phyloP scores from a whole-genome alignment of 164 flowering plant genomes.

The Stephania japonica region DNA sequence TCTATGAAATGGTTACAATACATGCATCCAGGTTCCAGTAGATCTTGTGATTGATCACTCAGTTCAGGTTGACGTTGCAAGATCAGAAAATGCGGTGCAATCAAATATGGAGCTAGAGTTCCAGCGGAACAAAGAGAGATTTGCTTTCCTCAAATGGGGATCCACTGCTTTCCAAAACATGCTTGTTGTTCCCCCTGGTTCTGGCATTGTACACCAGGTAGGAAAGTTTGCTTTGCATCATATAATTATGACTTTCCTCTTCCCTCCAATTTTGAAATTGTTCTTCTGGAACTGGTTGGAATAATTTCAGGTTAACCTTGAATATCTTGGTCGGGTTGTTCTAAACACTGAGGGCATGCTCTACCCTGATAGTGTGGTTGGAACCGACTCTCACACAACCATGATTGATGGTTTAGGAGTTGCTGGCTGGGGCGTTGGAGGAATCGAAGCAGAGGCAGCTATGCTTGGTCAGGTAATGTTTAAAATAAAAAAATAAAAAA shows the following conservation, averaged over 20 bases:
- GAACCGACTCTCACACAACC: slow-evolving; percentile 81
- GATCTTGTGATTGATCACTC: slow-evolving; percentile 94
- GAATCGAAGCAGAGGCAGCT: slow-evolving; percentile 92
- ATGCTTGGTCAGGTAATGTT: slow-evolving; percentile 84
- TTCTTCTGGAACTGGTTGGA: neutral
- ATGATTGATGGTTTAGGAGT: slow-evolving; percentile 31
- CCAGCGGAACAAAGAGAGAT: slow-evolving; percentile 72
- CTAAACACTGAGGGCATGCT: slow-evolving; percentile 75
- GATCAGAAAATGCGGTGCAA: slow-evolving; percentile 76
- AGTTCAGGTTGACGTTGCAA: slow-evolving; percentile 77
- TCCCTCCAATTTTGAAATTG: neutral
- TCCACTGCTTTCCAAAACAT: slow-evolving; percentile 72
- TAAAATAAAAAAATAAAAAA: too few species aligned
- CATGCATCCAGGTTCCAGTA: slow-evolving; percentile 63
- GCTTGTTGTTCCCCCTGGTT: slow-evolving; percentile 94
- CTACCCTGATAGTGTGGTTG: slow-evolving; percentile 94
- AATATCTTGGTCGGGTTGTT: slow-evolving; percentile 89
- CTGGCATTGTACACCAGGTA: slow-evolving; percentile 92
- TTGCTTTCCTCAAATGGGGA: slow-evolving; percentile 89
- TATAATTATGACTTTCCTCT: neutral
- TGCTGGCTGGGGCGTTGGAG: slow-evolving; percentile 92
- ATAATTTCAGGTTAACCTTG: slow-evolving; percentile 72
- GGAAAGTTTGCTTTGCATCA: neutral
- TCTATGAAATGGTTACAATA: too few species aligned
- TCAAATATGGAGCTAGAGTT: slow-evolving; percentile 78